Evolutionary conservation across 2,329 filamentous ascomycete species (phyloP).

Genomic region (Alternaria gansuensis): DNA sequence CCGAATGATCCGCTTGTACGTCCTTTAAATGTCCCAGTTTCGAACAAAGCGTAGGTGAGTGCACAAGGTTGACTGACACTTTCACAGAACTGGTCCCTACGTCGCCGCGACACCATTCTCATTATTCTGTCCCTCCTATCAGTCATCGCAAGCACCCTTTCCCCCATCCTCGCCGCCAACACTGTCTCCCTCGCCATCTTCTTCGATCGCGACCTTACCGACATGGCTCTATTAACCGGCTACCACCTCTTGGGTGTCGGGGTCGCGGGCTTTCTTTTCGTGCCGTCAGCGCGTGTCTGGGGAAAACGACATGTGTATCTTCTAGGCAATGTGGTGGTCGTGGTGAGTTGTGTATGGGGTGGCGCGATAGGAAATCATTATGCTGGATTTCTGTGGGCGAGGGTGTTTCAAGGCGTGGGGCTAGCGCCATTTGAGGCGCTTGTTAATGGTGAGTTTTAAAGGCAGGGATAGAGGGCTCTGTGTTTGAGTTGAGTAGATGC

Average conservation of each 20-base stretch:
- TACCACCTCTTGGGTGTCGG: slow-evolving; percentile 88
- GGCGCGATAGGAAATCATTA: slow-evolving; percentile 74
- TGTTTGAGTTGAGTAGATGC: background rate
- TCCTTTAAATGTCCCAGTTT: slow-evolving; percentile 3
- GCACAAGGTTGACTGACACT: background rate
- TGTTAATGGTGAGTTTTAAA: slow-evolving; percentile 78
- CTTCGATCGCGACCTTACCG: slow-evolving; percentile 73
- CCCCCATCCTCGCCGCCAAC: slow-evolving; percentile 87
- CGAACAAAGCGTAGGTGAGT: background rate
- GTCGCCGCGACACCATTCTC: slow-evolving; percentile 83
- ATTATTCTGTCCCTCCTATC: slow-evolving; percentile 79
- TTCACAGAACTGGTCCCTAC: slow-evolving; percentile 80
- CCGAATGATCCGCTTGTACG: slow-evolving; percentile 83
- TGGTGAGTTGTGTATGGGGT: slow-evolving; percentile 80
- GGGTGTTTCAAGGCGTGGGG: slow-evolving; percentile 86
- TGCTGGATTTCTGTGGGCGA: slow-evolving; percentile 75
- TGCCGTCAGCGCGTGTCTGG: slow-evolving; percentile 88
- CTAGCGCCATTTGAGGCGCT: slow-evolving; percentile 89
- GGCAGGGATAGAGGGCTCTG: background rate
- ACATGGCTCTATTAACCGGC: slow-evolving; percentile 82
- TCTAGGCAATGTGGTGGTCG: slow-evolving; percentile 75
- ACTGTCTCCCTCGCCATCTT: slow-evolving; percentile 77
- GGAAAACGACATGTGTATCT: slow-evolving; percentile 91
- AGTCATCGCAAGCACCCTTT: slow-evolving; percentile 84
- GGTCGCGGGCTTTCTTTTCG: slow-evolving; percentile 81